Conservation (phyloP, 1,139 yeast genomes). For the Geotrichum phurueaensis region DNA sequence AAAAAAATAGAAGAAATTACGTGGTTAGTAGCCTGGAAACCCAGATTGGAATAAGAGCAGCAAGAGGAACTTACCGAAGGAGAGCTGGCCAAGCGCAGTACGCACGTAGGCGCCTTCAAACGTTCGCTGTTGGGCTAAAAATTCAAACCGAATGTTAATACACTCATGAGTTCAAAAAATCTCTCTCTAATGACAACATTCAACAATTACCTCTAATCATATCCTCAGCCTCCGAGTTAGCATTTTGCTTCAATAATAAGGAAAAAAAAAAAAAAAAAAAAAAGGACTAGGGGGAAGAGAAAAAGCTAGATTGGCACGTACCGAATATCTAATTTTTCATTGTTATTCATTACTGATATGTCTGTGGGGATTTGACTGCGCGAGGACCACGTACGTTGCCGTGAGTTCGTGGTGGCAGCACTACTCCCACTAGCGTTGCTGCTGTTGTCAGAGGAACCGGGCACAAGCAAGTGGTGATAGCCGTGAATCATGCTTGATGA, state of each 20-base stretch:
- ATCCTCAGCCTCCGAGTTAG: constrained; percentile 13
- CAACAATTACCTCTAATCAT: constrained; percentile 19
- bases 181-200: not conserved
- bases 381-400: not conserved
- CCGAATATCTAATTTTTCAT: constrained; percentile 14
- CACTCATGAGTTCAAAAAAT: too few relatives aligned
- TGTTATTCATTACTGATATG: not conserved
- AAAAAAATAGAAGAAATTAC: not conserved
- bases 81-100: constrained; percentile 38
- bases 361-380: constrained; percentile 1
- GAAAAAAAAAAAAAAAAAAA: constrained; percentile 15
- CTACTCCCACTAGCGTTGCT: not conserved
- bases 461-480: too few relatives aligned
- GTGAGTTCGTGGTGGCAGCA: not conserved
- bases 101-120: constrained; percentile 42
- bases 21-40: too few relatives aligned
- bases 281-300: not conserved
- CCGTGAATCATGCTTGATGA: too few relatives aligned
- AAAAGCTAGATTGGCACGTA: not conserved
- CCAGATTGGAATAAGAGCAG: too few relatives aligned
- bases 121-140: constrained; percentile 38
- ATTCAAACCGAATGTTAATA: not conserved
- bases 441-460: not conserved
- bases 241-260: constrained; percentile 13
- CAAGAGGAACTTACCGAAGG: constrained; percentile 30